Conservation (phyloP, 345 rosid species). For the Lagerstroemia speciosa region DNA sequence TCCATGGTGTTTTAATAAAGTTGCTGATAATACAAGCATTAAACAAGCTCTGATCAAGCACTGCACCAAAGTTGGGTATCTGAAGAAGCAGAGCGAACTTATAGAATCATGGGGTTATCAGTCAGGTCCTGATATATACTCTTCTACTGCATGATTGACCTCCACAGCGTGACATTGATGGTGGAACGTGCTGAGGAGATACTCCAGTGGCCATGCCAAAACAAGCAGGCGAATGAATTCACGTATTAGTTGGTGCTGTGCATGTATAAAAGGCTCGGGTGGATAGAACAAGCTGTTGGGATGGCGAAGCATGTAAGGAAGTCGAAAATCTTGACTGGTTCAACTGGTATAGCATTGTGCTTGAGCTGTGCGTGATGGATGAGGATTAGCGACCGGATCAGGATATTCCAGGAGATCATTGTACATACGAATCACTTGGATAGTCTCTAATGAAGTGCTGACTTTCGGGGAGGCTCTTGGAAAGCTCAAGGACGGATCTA, state of each 20-base stretch:
- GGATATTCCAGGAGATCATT: conserved; percentile 61
- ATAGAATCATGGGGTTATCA: conserved; percentile 41
- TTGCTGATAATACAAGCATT: conserved; percentile 65
- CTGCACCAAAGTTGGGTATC: conserved; percentile 63
- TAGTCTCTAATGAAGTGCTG: conserved; percentile 56
- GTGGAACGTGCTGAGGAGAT: conserved; percentile 48
- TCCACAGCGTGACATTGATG: conserved; percentile 63
- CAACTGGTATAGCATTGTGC: conserved; percentile 61
- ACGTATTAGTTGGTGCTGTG: conserved; percentile 71
- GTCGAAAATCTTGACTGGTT: conserved; percentile 38
- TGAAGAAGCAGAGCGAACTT: conserved; percentile 67
- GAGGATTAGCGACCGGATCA: conserved; percentile 48
- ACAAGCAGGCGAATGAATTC: conserved; percentile 68
- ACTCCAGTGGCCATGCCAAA: conserved; percentile 48
- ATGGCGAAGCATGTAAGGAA: conserved; percentile 65
- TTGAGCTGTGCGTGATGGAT: conserved; percentile 59
- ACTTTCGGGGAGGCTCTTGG: conserved; percentile 43
- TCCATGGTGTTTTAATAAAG: conserved; percentile 69
- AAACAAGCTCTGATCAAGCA: conserved; percentile 63
- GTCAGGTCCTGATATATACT: conserved; percentile 37
- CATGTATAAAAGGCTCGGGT: conserved; percentile 64
- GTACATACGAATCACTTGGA: conserved; percentile 56
- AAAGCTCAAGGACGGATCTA: conserved; percentile 43
- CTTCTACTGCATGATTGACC: conserved; percentile 86
- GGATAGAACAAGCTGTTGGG: conserved; percentile 55